phyloP scores from a whole-genome alignment of 75 land plant species.

The Cryptomeria japonica region DNA sequence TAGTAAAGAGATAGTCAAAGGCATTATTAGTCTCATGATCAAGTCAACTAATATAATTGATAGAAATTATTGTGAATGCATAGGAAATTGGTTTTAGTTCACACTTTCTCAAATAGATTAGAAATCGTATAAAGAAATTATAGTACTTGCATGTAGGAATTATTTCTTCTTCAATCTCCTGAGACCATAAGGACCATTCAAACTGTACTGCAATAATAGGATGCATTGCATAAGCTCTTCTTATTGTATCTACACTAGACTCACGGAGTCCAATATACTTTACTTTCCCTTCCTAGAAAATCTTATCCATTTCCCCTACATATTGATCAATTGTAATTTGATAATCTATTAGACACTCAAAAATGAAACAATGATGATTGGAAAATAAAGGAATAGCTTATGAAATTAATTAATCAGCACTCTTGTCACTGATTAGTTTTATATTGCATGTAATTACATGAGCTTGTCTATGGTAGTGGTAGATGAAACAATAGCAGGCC shows the following conservation, averaged over 20 bases:
- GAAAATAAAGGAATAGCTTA: neutral
- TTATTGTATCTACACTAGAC: slow-evolving; percentile 47
- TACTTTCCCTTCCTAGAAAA: slow-evolving; percentile 63
- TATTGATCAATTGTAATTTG: slow-evolving; percentile 9
- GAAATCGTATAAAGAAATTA: neutral
- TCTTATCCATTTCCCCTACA: slow-evolving; percentile 61
- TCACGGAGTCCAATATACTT: slow-evolving; percentile 61
- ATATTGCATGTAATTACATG: neutral
- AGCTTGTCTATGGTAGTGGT: neutral
- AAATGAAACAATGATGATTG: neutral
- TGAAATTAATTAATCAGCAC: neutral
- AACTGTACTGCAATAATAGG: slow-evolving; percentile 57
- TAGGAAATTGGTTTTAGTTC: neutral
- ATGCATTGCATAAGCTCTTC: slow-evolving; percentile 65
- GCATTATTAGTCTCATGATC: too few species aligned
- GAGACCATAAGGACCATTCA: slow-evolving; percentile 60
- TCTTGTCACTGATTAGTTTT: neutral
- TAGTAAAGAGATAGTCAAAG: too few species aligned
- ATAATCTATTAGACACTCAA: neutral
- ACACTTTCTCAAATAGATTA: neutral
- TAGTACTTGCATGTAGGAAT: slow-evolving; percentile 60
- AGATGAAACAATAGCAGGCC: too few species aligned
- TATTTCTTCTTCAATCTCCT: slow-evolving; percentile 46
- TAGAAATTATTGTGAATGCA: neutral
- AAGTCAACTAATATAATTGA: neutral